Base-by-base conservation (phyloP, 805 yeast species). In the Wickerhamiella galacta region DNA sequence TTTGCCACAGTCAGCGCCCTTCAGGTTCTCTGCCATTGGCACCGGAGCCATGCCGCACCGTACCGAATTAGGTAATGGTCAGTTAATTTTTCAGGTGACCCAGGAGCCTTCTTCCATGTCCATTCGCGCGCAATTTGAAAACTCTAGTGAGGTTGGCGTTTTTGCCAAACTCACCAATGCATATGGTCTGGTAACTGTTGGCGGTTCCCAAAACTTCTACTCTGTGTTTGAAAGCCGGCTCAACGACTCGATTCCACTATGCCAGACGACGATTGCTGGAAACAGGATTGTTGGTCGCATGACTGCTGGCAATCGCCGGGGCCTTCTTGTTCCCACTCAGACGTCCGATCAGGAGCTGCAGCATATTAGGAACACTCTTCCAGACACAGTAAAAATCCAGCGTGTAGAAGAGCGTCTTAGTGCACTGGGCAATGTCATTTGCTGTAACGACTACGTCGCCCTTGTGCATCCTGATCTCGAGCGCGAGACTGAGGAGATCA, bases 371-470 rank as follows among this genome's bases (percentile, higher is more conserved):
- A 90, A 90, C 64, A 74, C 93, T 43, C 70, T 90, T 47, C 99
- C 99, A 11, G 99, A 90, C 51, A 59, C 75, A 32, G 95, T 90
- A 45, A 85, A 79, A 60, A 83, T 90, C 49, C 98, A 90, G 63
- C 73, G 99, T 57, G 94, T 92, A 25, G 99, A 90, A 61, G 99
- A 90, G 63, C 74, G 98, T 54, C 65, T 90, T 42, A 79, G 94
- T 33, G 98, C 99, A 10, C 63, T 90, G 44, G 99, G 99, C 49
- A 90, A 90, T 49, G 98, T 90, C 41, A 83, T 90, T 51, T 87
- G 96, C 61, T 87, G 96, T 63, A 90, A 90, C 59, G 99, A 90
- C 58, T 90, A 90, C 55, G 99, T 92, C 48, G 99, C 99, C 3
- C 69, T 90, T 44, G 98, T 90, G 34, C 99, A 90, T 59, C 99